A percentile compares a stretch with the other conserved stretches of the same genome.
Evolutionary conservation across 768 basidiomycete species (phyloP).

Genomic region (Hygrophorus pudorinus): DNA sequence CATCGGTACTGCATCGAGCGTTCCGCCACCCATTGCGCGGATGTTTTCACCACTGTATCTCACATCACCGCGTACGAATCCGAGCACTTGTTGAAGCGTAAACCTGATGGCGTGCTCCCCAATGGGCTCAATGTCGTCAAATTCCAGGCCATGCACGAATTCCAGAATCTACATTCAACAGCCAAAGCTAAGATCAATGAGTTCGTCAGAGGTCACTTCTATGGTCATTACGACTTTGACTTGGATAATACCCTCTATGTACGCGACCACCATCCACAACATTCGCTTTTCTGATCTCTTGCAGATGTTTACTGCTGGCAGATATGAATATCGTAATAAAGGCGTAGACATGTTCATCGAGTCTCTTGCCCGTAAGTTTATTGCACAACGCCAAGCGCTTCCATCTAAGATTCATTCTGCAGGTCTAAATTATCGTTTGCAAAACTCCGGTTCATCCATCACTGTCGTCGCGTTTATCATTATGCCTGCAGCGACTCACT

Average conservation of each 20-base stretch:
- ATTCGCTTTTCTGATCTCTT: background rate
- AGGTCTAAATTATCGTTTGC: slow-evolving; percentile 43
- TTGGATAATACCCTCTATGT: slow-evolving; percentile 86
- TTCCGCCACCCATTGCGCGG: slow-evolving; percentile 87
- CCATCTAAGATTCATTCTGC: slow-evolving; percentile 3
- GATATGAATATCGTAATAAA: slow-evolving; percentile 99
- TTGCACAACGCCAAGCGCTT: background rate
- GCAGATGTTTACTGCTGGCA: slow-evolving; percentile 97
- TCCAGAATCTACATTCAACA: slow-evolving; percentile 89
- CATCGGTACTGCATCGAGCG: slow-evolving; percentile 97
- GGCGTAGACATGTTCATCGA: slow-evolving; percentile 99
- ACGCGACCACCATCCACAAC: slow-evolving; percentile 15
- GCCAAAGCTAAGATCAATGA: slow-evolving; percentile 98
- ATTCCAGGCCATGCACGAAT: slow-evolving; percentile 99
- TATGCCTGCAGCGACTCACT: slow-evolving; percentile 94
- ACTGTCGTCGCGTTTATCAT: slow-evolving; percentile 99
- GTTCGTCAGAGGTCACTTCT: slow-evolving; percentile 96
- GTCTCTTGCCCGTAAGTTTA: slow-evolving; percentile 68
- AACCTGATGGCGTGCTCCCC: slow-evolving; percentile 93
- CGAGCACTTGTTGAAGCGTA: slow-evolving; percentile 94
- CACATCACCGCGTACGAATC: slow-evolving; percentile 98
- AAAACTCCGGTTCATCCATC: slow-evolving; percentile 52
- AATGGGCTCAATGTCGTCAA: slow-evolving; percentile 99
- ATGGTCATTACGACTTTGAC: slow-evolving; percentile 95
- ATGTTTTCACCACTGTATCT: slow-evolving; percentile 96